Evolutionary conservation across 2,329 filamentous ascomycete species (phyloP).

Genomic region (Aspergillus glaucus): DNA sequence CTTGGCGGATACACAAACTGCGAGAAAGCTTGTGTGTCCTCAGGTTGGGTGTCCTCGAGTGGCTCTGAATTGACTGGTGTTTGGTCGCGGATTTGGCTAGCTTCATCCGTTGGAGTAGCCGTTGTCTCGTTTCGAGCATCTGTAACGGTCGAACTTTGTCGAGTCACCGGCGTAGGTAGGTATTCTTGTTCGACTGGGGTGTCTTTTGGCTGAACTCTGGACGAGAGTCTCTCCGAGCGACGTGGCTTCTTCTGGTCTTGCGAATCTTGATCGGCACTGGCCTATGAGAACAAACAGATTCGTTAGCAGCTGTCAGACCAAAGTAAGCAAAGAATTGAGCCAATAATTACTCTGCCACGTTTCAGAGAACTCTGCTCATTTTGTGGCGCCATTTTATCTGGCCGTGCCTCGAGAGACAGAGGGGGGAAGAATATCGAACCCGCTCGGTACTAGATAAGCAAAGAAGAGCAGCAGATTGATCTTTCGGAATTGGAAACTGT

Average conservation of each 20-base stretch:
- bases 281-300: constrained; percentile 42
- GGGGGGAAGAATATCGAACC: background rate
- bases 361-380: constrained; percentile 79
- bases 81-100: constrained; percentile 46
- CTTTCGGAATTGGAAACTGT: no score
- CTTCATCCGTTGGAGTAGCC: constrained; percentile 60
- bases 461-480: no score
- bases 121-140: constrained; percentile 62
- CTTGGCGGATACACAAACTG: constrained; percentile 71
- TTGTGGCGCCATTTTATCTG: constrained; percentile 39
- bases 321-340: constrained; percentile 11
- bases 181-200: constrained; percentile 61
- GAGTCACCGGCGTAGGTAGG: constrained; percentile 74
- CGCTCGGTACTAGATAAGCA: background rate
- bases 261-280: constrained; percentile 56
- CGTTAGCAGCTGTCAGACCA: constrained; percentile 14
- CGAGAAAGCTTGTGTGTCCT: constrained; percentile 72
- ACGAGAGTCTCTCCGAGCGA: constrained; percentile 62
- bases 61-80: constrained; percentile 35
- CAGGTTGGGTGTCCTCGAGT: constrained; percentile 49
- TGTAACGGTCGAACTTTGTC: constrained; percentile 58
- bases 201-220: constrained; percentile 48
- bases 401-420: background rate
- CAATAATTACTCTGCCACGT: constrained; percentile 60
- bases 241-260: constrained; percentile 75